These are phyloP conservation scores for Penicillium sp. DNA, from an alignment of 2,329 filamentous ascomycete species.

Conservation along the genomic window DNA sequence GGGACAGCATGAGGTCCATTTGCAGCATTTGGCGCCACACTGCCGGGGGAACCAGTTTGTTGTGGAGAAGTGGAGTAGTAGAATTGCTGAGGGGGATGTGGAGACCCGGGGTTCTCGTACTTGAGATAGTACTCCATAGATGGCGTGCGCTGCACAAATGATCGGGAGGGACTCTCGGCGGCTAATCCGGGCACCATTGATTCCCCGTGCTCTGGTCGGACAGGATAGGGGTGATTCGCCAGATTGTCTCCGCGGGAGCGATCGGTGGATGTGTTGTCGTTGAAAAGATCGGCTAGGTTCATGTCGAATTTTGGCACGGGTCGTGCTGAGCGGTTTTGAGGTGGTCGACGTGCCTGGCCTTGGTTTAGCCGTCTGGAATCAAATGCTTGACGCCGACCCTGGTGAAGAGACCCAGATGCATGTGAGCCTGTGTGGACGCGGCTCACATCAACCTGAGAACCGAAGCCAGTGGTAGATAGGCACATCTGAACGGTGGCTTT, in stretches of 20 bases:
- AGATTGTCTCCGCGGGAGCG: constrained; percentile 32
- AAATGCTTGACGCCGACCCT: constrained; percentile 20
- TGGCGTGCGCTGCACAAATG: constrained; percentile 28
- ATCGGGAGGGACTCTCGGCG: constrained; percentile 23
- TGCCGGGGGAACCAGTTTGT: constrained; percentile 33
- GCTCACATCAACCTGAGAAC: constrained; percentile 43
- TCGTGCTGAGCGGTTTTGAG: constrained; percentile 39
- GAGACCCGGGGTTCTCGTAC: constrained; percentile 36
- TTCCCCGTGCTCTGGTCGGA: constrained; percentile 24
- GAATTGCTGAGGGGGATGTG: constrained; percentile 33
- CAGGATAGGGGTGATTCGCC: constrained; percentile 28
- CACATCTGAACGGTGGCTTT: constrained; percentile 96
- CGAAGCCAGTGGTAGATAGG: constrained; percentile 80
- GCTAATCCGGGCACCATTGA: constrained; percentile 23
- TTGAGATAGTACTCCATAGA: constrained; percentile 37
- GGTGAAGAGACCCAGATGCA: constrained; percentile 9
- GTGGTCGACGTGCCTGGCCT: constrained; percentile 31
- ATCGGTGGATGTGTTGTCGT: constrained; percentile 42
- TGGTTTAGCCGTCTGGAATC: constrained; percentile 26
- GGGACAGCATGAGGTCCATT: constrained; percentile 26
- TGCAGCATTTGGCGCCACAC: constrained; percentile 17
- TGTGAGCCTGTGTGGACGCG: constrained; percentile 22
- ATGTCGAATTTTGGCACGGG: constrained; percentile 60
- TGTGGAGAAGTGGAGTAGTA: constrained; percentile 37
- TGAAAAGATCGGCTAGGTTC: constrained; percentile 54